phyloP scores from a whole-genome alignment of 495 filamentous ascomycete species.

The Sporormia fimetaria region DNA sequence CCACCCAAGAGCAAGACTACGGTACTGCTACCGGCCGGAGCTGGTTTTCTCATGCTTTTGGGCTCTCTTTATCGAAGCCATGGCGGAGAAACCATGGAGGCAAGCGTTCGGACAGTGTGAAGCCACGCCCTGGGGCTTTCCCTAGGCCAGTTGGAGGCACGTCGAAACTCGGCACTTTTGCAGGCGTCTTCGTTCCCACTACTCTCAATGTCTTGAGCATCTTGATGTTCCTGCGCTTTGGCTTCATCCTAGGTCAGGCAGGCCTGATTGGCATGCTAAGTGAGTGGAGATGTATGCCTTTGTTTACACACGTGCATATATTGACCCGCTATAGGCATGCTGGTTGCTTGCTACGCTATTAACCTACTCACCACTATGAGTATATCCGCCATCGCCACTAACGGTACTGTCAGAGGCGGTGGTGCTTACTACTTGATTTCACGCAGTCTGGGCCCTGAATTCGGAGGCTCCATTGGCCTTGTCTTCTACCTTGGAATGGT shows the following conservation, averaged over 20 bases:
- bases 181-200: constrained; percentile 77
- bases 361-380: constrained; percentile 78
- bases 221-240: constrained; percentile 82
- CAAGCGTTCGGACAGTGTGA: constrained; percentile 25
- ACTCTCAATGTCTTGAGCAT: constrained; percentile 85
- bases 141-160: constrained; percentile 40
- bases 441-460: constrained; percentile 74
- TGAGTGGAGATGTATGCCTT: constrained; percentile 33
- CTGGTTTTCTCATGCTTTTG: too few species aligned
- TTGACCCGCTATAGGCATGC: constrained; percentile 43
- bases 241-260: constrained; percentile 65
- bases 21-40: too few species aligned
- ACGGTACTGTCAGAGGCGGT: constrained; percentile 78
- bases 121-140: constrained; percentile 33
- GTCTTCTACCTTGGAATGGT: constrained; percentile 79
- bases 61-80: constrained; percentile 24
- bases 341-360: constrained; percentile 60
- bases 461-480: constrained; percentile 84
- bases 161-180: constrained; percentile 60
- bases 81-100: constrained; percentile 12
- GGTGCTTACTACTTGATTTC: constrained; percentile 88
- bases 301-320: neutral
- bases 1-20: too few species aligned
- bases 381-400: constrained; percentile 78
- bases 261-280: constrained; percentile 73